Base-by-base conservation (phyloP, 192 early-diverging fungal genomes). In the Geranomyces michiganensis region DNA sequence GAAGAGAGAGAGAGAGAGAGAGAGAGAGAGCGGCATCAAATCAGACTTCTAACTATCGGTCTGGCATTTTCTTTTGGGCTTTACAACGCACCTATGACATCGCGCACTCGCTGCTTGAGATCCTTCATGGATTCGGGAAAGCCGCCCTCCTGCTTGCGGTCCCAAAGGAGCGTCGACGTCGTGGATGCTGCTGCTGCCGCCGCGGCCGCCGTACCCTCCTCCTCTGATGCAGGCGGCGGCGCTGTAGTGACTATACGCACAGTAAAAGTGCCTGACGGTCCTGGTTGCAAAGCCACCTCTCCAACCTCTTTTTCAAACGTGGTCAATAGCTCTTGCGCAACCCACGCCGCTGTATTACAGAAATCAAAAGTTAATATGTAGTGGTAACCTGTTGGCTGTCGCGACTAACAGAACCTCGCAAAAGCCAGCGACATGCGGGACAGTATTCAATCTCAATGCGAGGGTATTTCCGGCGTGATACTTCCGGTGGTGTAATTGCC, bases 391-490 rank as follows among this genome's bases (percentile, higher is more conserved):
- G 46, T 12, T 47, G 46, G 46, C 46, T n/a, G n/a, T n/a, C n/a
- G n/a, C n/a, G n/a, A n/a, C n/a, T n/a, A 3, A 41, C 36, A 3
- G 19, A 4, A 55, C 51, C 65, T 15, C 65, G 43, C 65, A 66
- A 24, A 31, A 66, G 43, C 65, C 65, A 66, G n/a, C 65, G 65
- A 32, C 65, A 66, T 14, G n/a, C 44, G 3, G 65, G 65, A 26
- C 65, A 66, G 47, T 66, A 66, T 30, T 66, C 44, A 19, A 66
- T 49, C 26, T 66, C 51, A 15, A 55, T 55, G 4, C 51, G 3
- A 9, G 51, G 51, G 15, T 8, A 55, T n/a, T 55, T n/a, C 26
- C 15, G 51, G 26, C 51, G 36, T 3, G 36, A 41, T 41, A 10
- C 10, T 41, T n/a, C n/a, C n/a, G n/a, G n/a, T n/a, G n/a, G n/a